Conservation (phyloP, 2,329 filamentous ascomycete genomes). For the Pezicula rhizophila region DNA sequence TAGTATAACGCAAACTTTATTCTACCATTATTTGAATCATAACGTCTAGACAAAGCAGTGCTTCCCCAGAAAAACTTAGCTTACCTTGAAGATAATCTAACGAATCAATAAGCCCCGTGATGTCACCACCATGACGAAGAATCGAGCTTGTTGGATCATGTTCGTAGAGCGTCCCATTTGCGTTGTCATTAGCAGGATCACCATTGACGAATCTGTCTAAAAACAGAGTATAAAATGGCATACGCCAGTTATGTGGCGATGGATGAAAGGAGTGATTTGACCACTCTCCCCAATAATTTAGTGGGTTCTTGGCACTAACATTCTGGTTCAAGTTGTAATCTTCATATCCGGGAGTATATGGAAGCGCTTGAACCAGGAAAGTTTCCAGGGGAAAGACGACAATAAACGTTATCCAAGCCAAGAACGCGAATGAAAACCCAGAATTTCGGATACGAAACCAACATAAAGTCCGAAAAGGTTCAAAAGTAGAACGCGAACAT, state of each 20-base stretch:
- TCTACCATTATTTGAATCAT: no score
- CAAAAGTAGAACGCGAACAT: no score
- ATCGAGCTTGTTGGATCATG: conserved; percentile 51
- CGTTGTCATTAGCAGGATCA: conserved; percentile 58
- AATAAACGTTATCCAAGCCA: no score
- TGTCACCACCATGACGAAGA: conserved; percentile 56
- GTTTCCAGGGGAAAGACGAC: no score
- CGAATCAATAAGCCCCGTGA: conserved; percentile 51
- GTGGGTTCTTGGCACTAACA: background rate
- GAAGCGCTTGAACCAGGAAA: background rate
- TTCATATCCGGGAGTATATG: background rate
- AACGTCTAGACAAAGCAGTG: no score
- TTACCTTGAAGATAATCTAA: conserved; percentile 55
- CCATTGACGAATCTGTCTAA: conserved; percentile 60
- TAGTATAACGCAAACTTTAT: background rate
- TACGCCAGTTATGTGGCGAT: conserved; percentile 2
- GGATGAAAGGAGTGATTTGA: background rate
- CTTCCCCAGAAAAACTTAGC: conserved; percentile 13
- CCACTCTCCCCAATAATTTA: conserved; percentile 1
- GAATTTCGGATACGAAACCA: no score
- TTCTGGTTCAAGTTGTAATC: conserved; percentile 3
- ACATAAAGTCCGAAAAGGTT: no score
- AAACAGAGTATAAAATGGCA: conserved; percentile 58
- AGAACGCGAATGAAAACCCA: no score
- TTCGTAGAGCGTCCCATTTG: conserved; percentile 53